Base-by-base conservation (phyloP, 495 filamentous ascomycete species). In the Thozetella sp. region DNA sequence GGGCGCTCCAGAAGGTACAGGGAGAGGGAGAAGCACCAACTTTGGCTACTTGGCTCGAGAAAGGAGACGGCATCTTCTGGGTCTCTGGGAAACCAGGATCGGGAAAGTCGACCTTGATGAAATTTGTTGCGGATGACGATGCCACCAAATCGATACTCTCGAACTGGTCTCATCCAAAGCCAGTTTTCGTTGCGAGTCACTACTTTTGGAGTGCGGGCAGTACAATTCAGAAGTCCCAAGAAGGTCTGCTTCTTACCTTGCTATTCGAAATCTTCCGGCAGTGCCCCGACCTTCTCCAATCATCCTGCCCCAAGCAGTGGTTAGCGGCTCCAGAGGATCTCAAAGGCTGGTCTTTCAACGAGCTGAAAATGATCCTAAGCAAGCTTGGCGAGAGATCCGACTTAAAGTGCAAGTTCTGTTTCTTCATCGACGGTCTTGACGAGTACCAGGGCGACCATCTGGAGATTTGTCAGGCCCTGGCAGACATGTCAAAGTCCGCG, bases 71-170 rank as follows among this genome's bases (percentile, higher is more conserved):
- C 0, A 59, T 71, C 0, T 75, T 64, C 40, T 71, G 73, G 61
- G 62, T 76, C 76, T 74, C 24, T n/a, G n/a, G n/a, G n/a, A n/a
- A n/a, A n/a, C n/a, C n/a, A n/a, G n/a, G n/a, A n/a, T n/a, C n/a
- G n/a, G n/a, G n/a, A n/a, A n/a, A n/a, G n/a, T n/a, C n/a, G n/a
- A 79, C 71, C 0, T 55, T 78, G 25, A 78, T 78, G 72, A 78
- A 71, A 43, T 70, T 68, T 37, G 51, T 77, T 10, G 34, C 46
- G 11, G 27, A 57, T 2, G 54, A 66, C 46, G 19, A 48, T 23
- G 46, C 23, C 23, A 66, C 57, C 22, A 12, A 54, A 34, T 53
- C 51, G 23, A 51, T 27, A 22, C 54, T 66, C 51, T 15, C 43
- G 4, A 12, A 25, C 2, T 76, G 71, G 74, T 65, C 69, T 22